A percentile compares a stretch with the other conserved stretches of the same genome.
phyloP scores from a whole-genome alignment of 1,139 yeast species.

The Kazachstania sp. region DNA sequence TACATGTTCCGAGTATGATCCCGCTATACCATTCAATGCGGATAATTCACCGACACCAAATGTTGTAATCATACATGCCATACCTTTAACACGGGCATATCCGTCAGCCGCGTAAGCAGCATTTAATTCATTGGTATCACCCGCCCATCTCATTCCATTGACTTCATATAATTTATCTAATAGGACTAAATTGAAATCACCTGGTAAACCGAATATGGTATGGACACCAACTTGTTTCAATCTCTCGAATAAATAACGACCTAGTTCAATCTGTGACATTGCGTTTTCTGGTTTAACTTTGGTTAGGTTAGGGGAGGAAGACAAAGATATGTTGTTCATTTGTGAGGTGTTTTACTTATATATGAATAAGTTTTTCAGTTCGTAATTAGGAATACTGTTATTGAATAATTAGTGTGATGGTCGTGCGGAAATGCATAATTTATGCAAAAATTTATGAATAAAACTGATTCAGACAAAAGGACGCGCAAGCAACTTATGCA shows the following conservation, averaged over 20 bases:
- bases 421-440: too few species aligned
- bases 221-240: neutral
- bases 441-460: too few species aligned
- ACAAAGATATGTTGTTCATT: too few species aligned
- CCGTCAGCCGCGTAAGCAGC: neutral
- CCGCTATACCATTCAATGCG: conserved; percentile 1
- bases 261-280: neutral
- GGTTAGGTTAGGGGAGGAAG: too few species aligned
- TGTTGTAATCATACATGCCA: neutral
- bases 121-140: neutral
- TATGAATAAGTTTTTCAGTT: too few species aligned
- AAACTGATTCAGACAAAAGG: too few species aligned
- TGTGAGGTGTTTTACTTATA: too few species aligned
- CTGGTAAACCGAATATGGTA: conserved; percentile 32
- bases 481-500: too few species aligned
- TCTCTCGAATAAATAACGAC: conserved; percentile 1
- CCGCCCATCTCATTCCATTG: conserved; percentile 1
- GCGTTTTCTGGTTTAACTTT: too few species aligned
- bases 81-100: neutral
- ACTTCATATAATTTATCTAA: neutral
- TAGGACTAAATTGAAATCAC: conserved; percentile 40
- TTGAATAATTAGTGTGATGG: too few species aligned
- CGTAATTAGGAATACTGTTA: too few species aligned
- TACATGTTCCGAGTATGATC: neutral
- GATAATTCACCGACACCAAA: conserved; percentile 1